These are phyloP conservation scores for Rubia balearica DNA, from an alignment of 305 asterid species.

Conservation along the genomic window DNA sequence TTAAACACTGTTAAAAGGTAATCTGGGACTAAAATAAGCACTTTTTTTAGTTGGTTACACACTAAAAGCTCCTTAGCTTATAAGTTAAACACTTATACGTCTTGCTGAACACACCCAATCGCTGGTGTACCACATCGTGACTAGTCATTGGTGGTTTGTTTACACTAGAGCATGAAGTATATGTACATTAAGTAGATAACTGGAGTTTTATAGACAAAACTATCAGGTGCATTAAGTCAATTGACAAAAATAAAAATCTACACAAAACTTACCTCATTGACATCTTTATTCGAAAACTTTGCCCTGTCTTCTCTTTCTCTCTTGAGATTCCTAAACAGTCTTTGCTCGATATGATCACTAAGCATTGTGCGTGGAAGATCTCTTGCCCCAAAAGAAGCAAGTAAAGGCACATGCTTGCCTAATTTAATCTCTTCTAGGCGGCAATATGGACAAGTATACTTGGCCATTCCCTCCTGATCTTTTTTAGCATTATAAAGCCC, in stretches of 20 bases:
- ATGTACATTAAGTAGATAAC: conserved; percentile 7
- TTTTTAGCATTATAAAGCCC: conserved; percentile 55
- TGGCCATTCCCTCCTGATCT: conserved; percentile 47
- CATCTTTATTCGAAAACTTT: conserved; percentile 33
- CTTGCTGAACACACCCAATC: no score
- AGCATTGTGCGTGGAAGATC: conserved; percentile 74
- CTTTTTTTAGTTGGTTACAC: not conserved
- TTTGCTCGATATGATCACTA: conserved; percentile 68
- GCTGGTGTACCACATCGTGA: not conserved
- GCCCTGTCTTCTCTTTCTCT: conserved; percentile 63
- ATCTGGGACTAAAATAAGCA: no score
- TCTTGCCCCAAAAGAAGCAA: conserved; percentile 44
- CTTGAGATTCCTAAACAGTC: conserved; percentile 49
- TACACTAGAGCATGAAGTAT: not conserved
- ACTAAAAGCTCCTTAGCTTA: no score
- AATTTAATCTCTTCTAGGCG: conserved; percentile 41
- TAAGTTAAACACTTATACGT: no score
- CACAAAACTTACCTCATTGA: conserved; percentile 42
- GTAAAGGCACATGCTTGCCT: conserved; percentile 32
- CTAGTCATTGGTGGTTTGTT: conserved; percentile 1
- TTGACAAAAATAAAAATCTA: not conserved
- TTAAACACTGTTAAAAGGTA: no score
- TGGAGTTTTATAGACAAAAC: conserved; percentile 2
- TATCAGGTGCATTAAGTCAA: not conserved
- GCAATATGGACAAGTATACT: conserved; percentile 62